Evolutionary conservation across 257 asterid genomes (phyloP).

Genomic region (Solanum virginianum): DNA sequence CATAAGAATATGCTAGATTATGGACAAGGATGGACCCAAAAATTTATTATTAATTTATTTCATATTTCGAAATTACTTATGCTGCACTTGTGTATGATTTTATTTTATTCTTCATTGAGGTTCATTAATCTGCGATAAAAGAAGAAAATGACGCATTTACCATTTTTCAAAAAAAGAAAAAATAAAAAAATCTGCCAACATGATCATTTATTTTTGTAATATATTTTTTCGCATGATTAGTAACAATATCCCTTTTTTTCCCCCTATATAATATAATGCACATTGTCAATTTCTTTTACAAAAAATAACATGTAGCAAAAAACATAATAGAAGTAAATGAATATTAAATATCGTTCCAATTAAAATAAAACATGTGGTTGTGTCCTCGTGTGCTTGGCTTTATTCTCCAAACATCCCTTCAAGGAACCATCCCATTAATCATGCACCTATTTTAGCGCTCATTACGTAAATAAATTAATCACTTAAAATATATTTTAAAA

Average conservation of each 20-base stretch:
- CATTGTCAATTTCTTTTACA: not conserved
- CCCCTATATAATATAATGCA: not conserved
- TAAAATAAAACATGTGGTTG: not conserved
- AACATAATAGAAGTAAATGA: not conserved
- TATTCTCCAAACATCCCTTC: not conserved
- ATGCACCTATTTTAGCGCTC: not conserved
- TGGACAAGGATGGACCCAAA: not conserved
- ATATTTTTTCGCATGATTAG: not conserved
- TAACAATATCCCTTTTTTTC: not conserved
- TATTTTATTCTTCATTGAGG: too few species aligned
- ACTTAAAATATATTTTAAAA: not conserved
- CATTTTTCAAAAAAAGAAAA: too few species aligned
- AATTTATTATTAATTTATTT: not conserved
- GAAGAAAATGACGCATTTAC: too few species aligned
- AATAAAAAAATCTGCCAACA: too few species aligned
- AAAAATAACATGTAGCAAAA: not conserved
- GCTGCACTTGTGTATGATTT: too few species aligned
- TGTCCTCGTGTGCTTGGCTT: slow-evolving; percentile 9
- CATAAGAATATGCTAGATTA: not conserved
- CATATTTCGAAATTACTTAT: too few species aligned
- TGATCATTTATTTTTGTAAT: not conserved
- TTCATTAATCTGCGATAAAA: too few species aligned
- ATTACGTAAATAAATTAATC: not conserved
- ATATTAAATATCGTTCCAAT: not conserved
- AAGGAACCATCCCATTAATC: not conserved